A percentile compares a stretch with the other conserved stretches of the same genome.
These are phyloP conservation scores for Salix arbutifolia DNA, from an alignment of 345 rosid species.

Conservation along the genomic window DNA sequence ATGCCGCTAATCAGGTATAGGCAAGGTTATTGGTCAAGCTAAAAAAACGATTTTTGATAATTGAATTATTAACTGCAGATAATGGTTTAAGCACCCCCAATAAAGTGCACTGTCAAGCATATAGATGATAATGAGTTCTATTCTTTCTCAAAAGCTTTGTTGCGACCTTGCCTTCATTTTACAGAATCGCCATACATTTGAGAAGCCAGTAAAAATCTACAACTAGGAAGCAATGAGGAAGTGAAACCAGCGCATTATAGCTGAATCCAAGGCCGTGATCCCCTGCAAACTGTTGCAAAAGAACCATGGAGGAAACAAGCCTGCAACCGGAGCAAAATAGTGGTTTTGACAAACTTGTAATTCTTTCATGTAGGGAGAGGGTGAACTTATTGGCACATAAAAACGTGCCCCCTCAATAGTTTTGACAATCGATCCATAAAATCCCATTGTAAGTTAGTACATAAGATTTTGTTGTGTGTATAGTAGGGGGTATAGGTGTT, in stretches of 20 bases:
- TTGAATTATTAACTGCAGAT: not conserved
- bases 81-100: not conserved
- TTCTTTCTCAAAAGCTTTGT: too few species aligned
- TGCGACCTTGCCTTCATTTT: not conserved
- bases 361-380: conserved; percentile 18
- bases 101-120: not conserved
- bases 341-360: conserved; percentile 18
- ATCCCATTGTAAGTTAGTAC: conserved; percentile 29
- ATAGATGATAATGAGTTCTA: not conserved
- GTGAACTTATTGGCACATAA: conserved; percentile 1
- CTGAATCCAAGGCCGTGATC: not conserved
- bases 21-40: not conserved
- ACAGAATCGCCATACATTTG: conserved; percentile 29
- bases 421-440: conserved; percentile 16
- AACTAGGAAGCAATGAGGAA: conserved; percentile 15
- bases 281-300: conserved; percentile 1
- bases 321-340: conserved; percentile 1
- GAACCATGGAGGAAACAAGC: not conserved
- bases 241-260: not conserved
- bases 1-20: conserved; percentile 72
- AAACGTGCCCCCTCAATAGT: conserved; percentile 11
- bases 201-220: conserved; percentile 33
- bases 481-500: conserved; percentile 34
- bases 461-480: conserved; percentile 37
- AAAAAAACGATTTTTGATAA: not conserved